Base-by-base conservation (phyloP, 441 rosid species). In the Melastoma candidum region DNA sequence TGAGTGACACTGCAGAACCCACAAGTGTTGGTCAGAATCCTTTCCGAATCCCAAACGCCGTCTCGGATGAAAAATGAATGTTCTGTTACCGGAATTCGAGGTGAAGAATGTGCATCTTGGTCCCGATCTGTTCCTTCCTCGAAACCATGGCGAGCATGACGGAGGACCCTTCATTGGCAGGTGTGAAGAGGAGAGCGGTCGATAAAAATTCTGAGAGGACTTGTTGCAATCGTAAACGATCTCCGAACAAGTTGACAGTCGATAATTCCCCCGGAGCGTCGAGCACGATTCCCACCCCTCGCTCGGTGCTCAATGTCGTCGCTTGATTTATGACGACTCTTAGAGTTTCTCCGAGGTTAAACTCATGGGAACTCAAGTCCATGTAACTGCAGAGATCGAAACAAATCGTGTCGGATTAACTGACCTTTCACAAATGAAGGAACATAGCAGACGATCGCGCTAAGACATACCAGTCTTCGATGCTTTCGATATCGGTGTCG, bases 141-240 rank as follows among this genome's bases (percentile, higher is more conserved):
- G 77, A 61, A 41, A 64, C 61, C 36, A 77, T 80, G 64, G 71
- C 78, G 61, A 85, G 78, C 11, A 63, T 56, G 26, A 85, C 56
- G 36, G 84, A 71, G 25, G 81, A 74, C 52, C 75, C 89, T 56
- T 77, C 77, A 14, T 60, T 60, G 24, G 75, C 74, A 54, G 90
- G 82, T 24, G 93, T 68, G 69, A 88, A 83, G 39, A 74, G 56
- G 64, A 85, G 24, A 45, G 79, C 74, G 58, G 70, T 77, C 50
- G 71, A 64, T 54, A 88, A 65, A 52, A 80, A 81, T 66, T 80
- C 83, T 9, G 97, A 68, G 45, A 88, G 84, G 56, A 82, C 85
- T 69, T 85, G 95, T 65, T 85, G 95, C 67, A 88, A 86, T 76
- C 95, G 78, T 70, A 75, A 43, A 64, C 63, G 60, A 68, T 88